Conservation (phyloP, 345 rosid species). For the Schrenkiella parvula region DNA sequence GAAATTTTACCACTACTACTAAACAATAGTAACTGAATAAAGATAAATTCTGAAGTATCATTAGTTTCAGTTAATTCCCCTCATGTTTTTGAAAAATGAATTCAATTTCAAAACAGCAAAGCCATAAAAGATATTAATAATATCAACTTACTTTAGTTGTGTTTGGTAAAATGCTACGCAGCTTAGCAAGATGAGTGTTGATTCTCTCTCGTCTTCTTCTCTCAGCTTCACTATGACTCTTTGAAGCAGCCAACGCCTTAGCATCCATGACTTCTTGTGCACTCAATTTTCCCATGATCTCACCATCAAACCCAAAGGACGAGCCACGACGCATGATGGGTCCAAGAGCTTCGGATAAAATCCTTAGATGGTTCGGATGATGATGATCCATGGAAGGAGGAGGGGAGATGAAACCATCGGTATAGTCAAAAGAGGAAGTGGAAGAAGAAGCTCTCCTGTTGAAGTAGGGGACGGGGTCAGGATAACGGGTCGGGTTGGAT, state of each 20-base stretch:
- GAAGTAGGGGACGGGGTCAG: conserved; percentile 69
- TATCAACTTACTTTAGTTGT: conserved; percentile 81
- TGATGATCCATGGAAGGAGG: conserved; percentile 39
- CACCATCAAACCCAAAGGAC: conserved; percentile 69
- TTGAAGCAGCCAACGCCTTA: conserved; percentile 95
- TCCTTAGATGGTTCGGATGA: conserved; percentile 60
- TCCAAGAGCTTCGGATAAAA: conserved; percentile 78
- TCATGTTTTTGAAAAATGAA: not conserved
- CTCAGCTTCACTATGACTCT: conserved; percentile 98
- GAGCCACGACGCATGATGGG: conserved; percentile 60
- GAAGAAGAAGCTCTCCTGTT: conserved; percentile 57
- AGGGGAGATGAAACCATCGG: conserved; percentile 26
- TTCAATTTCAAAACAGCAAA: not conserved
- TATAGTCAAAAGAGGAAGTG: conserved; percentile 19
- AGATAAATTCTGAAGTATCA: not conserved
- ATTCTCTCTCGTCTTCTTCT: conserved; percentile 93
- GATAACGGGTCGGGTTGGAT: conserved; percentile 43
- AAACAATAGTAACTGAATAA: not conserved
- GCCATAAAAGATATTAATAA: not conserved
- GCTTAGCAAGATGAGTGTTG: conserved; percentile 91
- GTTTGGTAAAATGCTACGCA: conserved; percentile 87
- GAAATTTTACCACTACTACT: not conserved
- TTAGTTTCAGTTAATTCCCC: not conserved
- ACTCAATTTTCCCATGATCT: conserved; percentile 67
- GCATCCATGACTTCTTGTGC: conserved; percentile 98